phyloP scores from a whole-genome alignment of 306 rosid species.

The Rosa persica region DNA sequence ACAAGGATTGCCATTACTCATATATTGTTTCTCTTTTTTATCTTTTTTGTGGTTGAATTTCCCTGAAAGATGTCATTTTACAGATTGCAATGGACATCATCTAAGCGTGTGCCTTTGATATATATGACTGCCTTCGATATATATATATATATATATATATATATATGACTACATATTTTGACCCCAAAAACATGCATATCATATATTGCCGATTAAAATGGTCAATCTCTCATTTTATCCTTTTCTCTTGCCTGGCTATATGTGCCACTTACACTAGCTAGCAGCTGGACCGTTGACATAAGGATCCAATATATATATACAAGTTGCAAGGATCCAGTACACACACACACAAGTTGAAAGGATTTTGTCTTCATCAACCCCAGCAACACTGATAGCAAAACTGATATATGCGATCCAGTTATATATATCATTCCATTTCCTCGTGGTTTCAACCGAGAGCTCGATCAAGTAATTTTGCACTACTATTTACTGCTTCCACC shows the following conservation, averaged over 20 bases:
- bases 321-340: no score
- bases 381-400: neutral
- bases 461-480: neutral
- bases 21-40: neutral
- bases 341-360: neutral
- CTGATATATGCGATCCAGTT: neutral
- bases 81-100: neutral
- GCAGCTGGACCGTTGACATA: neutral
- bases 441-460: neutral
- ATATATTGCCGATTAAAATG: neutral
- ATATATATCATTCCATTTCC: neutral
- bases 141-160: neutral
- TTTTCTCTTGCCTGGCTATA: neutral
- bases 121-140: neutral
- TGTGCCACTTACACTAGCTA: neutral
- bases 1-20: neutral
- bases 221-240: neutral
- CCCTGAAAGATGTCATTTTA: neutral
- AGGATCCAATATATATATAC: neutral
- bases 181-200: neutral
- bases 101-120: neutral
- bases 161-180: neutral
- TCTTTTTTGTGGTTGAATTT: neutral
- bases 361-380: neutral
- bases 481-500: neutral